These are phyloP conservation scores for Vanderwaltozyma polyspora DNA, from an alignment of 805 yeast species.

Conservation along the genomic window DNA sequence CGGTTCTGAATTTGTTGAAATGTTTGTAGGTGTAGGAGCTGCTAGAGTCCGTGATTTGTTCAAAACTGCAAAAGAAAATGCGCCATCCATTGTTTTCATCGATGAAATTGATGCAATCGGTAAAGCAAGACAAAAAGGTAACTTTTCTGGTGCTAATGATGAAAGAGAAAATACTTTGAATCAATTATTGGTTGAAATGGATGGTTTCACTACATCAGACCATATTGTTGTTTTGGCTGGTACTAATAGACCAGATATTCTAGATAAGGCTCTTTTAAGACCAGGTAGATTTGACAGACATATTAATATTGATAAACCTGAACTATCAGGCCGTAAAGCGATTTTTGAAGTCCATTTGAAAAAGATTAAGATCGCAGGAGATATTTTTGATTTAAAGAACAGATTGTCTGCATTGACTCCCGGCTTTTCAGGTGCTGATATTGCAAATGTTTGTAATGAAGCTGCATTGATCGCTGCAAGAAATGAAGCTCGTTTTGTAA, in stretches of 20 bases:
- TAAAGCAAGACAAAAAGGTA: slow-evolving; percentile 66
- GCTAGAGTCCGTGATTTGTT: slow-evolving; percentile 87
- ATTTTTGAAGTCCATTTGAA: slow-evolving; percentile 72
- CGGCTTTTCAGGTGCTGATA: slow-evolving; percentile 93
- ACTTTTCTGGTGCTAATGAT: slow-evolving; percentile 75
- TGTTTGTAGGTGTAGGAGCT: slow-evolving; percentile 96
- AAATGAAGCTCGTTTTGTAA: slow-evolving; percentile 49
- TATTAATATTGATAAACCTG: slow-evolving; percentile 76
- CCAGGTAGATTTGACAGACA: slow-evolving; percentile 95
- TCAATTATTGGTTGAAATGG: slow-evolving; percentile 91
- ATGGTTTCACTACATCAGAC: slow-evolving; percentile 79
- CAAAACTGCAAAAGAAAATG: slow-evolving; percentile 78
- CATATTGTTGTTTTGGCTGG: slow-evolving; percentile 93
- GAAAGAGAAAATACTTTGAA: slow-evolving; percentile 90
- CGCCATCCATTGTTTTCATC: slow-evolving; percentile 82
- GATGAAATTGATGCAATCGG: slow-evolving; percentile 97
- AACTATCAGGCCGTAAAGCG: slow-evolving; percentile 77
- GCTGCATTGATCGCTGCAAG: slow-evolving; percentile 92
- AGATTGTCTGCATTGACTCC: slow-evolving; percentile 87
- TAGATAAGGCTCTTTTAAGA: slow-evolving; percentile 81
- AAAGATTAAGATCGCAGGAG: slow-evolving; percentile 29
- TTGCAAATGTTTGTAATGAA: slow-evolving; percentile 89
- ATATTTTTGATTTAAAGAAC: slow-evolving; percentile 56
- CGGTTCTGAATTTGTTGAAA: slow-evolving; percentile 92
- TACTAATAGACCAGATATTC: slow-evolving; percentile 84